phyloP scores from a whole-genome alignment of 2,329 filamentous ascomycete genomes.

The Lachnellula subtilissima region DNA sequence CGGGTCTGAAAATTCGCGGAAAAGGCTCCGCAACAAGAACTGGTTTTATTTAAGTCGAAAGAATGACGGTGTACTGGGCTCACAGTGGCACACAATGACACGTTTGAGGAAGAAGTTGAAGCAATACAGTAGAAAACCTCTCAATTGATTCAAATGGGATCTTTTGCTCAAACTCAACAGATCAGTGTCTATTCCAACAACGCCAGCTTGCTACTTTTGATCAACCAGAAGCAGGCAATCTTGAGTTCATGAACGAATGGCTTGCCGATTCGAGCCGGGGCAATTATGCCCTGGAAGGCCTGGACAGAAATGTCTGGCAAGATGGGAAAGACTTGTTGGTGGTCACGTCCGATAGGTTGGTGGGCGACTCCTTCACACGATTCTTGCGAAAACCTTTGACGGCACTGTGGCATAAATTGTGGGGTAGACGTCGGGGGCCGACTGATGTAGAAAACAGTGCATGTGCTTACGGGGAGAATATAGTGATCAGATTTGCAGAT shows the following conservation, averaged over 20 bases:
- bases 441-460: background rate
- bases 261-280: background rate
- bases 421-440: background rate
- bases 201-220: background rate
- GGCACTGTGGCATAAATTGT: background rate
- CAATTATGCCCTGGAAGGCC: background rate
- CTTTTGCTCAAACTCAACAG: background rate
- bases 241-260: background rate
- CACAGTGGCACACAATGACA: background rate
- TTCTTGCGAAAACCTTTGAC: background rate
- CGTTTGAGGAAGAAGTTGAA: background rate
- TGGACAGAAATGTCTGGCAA: background rate
- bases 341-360: background rate
- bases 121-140: background rate
- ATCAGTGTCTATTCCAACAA: constrained; percentile 1
- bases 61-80: background rate
- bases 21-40: background rate
- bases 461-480: background rate
- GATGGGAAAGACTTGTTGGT: background rate
- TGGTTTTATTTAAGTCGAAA: background rate
- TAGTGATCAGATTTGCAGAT: background rate
- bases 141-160: background rate
- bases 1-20: background rate
- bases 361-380: background rate
- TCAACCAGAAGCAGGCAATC: background rate